A percentile compares a stretch with the other conserved stretches of the same genome.
Conservation (phyloP, 306 rosid species). For the barrel medic (Medicago truncatula) region MtrunA17r5.0-ANR NC_053042.1:7851001-7851500, state of each 20-base stretch:
- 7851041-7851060: slow-evolving; percentile 92
- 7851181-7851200: slow-evolving; percentile 7
- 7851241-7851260: neutral
- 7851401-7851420: neutral
- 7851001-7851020: slow-evolving; percentile 27
- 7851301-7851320: slow-evolving; percentile 82
- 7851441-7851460: too few species aligned
- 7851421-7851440: neutral
- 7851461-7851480: neutral
- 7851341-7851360: slow-evolving; percentile 95
- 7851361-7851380: slow-evolving; percentile 75
- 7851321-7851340: slow-evolving; percentile 99
- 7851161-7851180: slow-evolving; percentile 32
- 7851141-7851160: neutral
- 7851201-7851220: too few species aligned
- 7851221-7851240: neutral
- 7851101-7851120: slow-evolving; percentile 91
- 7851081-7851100: slow-evolving; percentile 94
- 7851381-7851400: slow-evolving; percentile 36
- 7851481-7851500: slow-evolving; percentile 62
- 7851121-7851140: slow-evolving; percentile 45
- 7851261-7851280: slow-evolving; percentile 99
- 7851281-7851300: slow-evolving; percentile 90
- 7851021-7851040: slow-evolving; percentile 89
- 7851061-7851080: slow-evolving; percentile 85